Base-by-base conservation (phyloP, 2,329 filamentous ascomycete species). In the Fusarium camptoceras region DNA sequence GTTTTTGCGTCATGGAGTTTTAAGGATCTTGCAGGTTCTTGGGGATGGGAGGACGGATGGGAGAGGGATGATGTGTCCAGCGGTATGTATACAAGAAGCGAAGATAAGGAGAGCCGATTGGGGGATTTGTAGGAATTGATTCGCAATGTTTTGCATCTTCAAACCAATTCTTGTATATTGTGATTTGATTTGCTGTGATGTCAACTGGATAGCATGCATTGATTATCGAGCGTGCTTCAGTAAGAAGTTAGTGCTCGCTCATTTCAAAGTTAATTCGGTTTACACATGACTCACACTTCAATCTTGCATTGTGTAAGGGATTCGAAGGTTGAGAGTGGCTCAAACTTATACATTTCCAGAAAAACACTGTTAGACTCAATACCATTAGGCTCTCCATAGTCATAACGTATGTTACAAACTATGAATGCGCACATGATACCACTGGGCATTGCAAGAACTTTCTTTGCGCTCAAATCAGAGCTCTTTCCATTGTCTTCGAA, bases 1-100 rank as follows among this genome's bases (percentile, higher is more conserved):
- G 78, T 72, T 78, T 53, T 76, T 80, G 79, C 78, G 75, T 78
- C 76, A 75, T 73, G 78, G 78, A 80, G 78, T 80, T 77, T 77
- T 70, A 69, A 71, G 77, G 78, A 79, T 76, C 74, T 76, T 73
- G 64, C 59, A 66, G 74, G 74, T 70, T 78, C 71, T 77, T 75
- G 61, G 70, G 66, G 46, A 41, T 37, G 30, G 59, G 56, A 55
- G 62, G 68, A 55, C 30, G 44, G 59, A 47, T 48, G 53, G 68
- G 49, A 55, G 48, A 49, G 47, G 63, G 51, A 41, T 42, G 53
- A 72, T 73, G 70, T 75, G 63, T 64, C 57, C 54, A 54, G 58
- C 64, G 72, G 59, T 47, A 72, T 73, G 73, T 74, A 73, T 53
- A 66, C 56, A 62, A 66, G 43, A 50, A 64, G 61, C 59, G 59